Percentiles rank a stretch among this genome's conserved stretches.
Conservation (phyloP, 345 rosid genomes). For the Eucalyptus globulus region DNA sequence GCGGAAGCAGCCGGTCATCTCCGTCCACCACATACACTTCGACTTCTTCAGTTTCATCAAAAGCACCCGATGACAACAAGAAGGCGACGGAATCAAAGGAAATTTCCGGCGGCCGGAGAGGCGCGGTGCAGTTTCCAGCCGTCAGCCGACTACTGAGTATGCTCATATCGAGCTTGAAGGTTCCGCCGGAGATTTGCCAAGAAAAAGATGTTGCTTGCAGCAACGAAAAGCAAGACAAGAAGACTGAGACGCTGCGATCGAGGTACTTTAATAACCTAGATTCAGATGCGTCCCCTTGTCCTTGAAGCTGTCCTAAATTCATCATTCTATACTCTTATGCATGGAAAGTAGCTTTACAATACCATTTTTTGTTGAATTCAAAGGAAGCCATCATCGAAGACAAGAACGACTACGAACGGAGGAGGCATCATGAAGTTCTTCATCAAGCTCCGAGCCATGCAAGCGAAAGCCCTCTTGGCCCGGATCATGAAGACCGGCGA, state of each 20-base stretch:
- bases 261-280: not conserved
- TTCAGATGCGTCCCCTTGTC: not conserved
- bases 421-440: conserved; percentile 13
- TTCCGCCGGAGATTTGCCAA: not conserved
- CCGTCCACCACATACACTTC: not conserved
- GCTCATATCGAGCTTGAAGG: not conserved
- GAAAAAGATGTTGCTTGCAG: not conserved
- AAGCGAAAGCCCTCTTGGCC: conserved; percentile 3
- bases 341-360: not conserved
- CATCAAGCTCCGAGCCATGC: conserved; percentile 9
- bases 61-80: not conserved
- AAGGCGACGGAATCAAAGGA: not conserved
- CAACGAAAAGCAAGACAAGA: not conserved
- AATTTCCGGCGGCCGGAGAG: not conserved
- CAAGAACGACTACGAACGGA: not conserved
- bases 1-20: not conserved
- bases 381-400: not conserved
- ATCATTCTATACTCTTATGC: not conserved
- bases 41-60: not conserved
- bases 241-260: not conserved
- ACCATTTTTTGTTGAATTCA: not conserved
- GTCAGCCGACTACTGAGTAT: not conserved
- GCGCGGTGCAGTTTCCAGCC: conserved; percentile 3
- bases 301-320: not conserved
- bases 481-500: conserved; percentile 6